phyloP scores from a whole-genome alignment of 768 basidiomycete species.

The Psilocybe azurescens region DNA sequence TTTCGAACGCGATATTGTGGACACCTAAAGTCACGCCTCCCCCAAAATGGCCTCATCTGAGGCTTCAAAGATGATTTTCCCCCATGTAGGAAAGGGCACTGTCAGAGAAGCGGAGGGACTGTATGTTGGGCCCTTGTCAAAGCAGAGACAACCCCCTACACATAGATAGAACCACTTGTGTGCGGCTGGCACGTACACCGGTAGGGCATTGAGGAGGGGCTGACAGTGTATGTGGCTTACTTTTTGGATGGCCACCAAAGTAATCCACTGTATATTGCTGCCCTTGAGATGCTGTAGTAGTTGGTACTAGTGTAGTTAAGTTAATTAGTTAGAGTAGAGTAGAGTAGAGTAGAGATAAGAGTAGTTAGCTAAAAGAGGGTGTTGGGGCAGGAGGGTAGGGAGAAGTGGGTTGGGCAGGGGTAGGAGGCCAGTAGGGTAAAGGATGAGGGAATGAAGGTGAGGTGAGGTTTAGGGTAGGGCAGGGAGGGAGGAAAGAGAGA shows the following conservation, averaged over 20 bases:
- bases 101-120: slow-evolving; percentile 16
- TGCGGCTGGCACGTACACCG: not conserved
- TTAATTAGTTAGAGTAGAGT: no score
- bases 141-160: slow-evolving; percentile 10
- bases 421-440: not conserved
- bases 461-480: not conserved
- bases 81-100: slow-evolving; percentile 29
- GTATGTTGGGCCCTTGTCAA: slow-evolving; percentile 17
- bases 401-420: not conserved
- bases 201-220: not conserved
- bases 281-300: no score
- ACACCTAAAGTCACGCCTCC: slow-evolving; percentile 25
- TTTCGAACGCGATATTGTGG: slow-evolving; percentile 26
- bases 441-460: not conserved
- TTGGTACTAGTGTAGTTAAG: not conserved
- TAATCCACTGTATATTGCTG: no score
- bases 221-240: not conserved
- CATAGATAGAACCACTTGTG: no score
- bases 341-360: not conserved
- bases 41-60: slow-evolving; percentile 19
- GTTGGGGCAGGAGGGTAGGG: not conserved
- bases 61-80: slow-evolving; percentile 29
- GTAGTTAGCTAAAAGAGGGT: not conserved
- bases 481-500: not conserved
- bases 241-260: not conserved